Evolutionary conservation across 371 early-diverging fungal species (phyloP).

Genomic region (Saksenaea vasiformis): DNA sequence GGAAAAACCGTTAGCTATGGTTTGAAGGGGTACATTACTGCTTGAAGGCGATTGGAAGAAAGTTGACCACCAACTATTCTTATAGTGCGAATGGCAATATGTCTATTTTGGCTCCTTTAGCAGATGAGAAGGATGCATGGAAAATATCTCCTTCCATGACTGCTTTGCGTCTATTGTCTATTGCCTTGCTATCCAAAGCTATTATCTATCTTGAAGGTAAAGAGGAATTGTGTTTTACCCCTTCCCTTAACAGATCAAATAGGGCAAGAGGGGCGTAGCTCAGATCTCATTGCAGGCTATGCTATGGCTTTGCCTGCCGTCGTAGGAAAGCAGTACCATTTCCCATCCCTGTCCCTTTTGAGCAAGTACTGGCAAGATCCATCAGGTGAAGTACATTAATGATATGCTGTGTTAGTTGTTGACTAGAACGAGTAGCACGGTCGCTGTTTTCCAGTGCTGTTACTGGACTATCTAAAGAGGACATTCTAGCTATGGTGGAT

Average conservation of each 20-base stretch:
- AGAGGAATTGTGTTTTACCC: constrained; percentile 9
- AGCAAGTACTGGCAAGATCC: constrained; percentile 89
- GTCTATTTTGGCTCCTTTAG: constrained; percentile 54
- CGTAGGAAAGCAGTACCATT: constrained; percentile 54
- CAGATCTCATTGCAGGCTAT: constrained; percentile 51
- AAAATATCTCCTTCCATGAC: constrained; percentile 62
- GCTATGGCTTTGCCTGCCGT: constrained; percentile 54
- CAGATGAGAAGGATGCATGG: constrained; percentile 52
- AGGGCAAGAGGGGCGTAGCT: constrained; percentile 53
- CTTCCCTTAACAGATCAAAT: constrained; percentile 9
- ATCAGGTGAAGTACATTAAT: constrained; percentile 49
- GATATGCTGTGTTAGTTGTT: neutral
- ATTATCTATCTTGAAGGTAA: constrained; percentile 44
- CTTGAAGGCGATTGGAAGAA: neutral
- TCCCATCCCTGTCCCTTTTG: constrained; percentile 73
- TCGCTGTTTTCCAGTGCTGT: constrained; percentile 49
- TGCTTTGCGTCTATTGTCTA: constrained; percentile 58
- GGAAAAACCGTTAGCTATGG: constrained; percentile 49
- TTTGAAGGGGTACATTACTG: constrained; percentile 72
- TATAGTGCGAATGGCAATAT: constrained; percentile 55
- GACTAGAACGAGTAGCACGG: constrained; percentile 24
- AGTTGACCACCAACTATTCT: neutral
- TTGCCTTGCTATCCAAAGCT: constrained; percentile 57
- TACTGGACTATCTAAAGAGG: constrained; percentile 43
- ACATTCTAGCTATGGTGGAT: constrained; percentile 50